These are phyloP conservation scores for Plenodomus biglobosus DNA, from an alignment of 2,329 filamentous ascomycete genomes.

Conservation along the genomic window DNA sequence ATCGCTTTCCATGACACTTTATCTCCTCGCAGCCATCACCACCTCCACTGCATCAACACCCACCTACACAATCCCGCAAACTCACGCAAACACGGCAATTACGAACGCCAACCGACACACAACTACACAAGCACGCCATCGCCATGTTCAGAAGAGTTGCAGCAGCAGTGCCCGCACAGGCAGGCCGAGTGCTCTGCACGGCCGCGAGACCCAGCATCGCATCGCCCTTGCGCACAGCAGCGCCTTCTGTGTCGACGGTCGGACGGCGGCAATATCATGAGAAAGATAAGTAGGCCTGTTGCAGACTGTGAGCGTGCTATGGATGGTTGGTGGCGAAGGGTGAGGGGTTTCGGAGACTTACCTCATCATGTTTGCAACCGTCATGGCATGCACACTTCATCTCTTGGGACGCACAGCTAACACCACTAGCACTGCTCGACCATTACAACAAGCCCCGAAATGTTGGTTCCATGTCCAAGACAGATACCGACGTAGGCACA, in stretches of 20 bases:
- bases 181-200: conserved; percentile 54
- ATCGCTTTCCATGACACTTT: conserved; percentile 20
- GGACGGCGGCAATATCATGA: conserved; percentile 62
- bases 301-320: conserved; percentile 3
- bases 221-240: conserved; percentile 49
- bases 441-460: conserved; percentile 81
- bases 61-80: conserved; percentile 13
- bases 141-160: conserved; percentile 61
- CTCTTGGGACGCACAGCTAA: conserved; percentile 41
- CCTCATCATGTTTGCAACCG: conserved; percentile 1
- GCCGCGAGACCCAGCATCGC: conserved; percentile 53
- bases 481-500: conserved; percentile 80
- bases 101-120: neutral
- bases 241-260: conserved; percentile 45
- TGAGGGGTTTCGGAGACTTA: conserved; percentile 4
- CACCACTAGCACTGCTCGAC: conserved; percentile 62
- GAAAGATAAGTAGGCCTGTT: conserved; percentile 57
- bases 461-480: conserved; percentile 77
- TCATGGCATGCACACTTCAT: neutral
- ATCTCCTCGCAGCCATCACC: conserved; percentile 26
- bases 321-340: conserved; percentile 16
- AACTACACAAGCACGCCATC: conserved; percentile 26
- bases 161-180: conserved; percentile 55
- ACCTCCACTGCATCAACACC: conserved; percentile 25
- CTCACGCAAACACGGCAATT: neutral